Evolutionary conservation across 2,329 filamentous ascomycete species (phyloP).

Genomic region (Dothistroma septosporum): DNA sequence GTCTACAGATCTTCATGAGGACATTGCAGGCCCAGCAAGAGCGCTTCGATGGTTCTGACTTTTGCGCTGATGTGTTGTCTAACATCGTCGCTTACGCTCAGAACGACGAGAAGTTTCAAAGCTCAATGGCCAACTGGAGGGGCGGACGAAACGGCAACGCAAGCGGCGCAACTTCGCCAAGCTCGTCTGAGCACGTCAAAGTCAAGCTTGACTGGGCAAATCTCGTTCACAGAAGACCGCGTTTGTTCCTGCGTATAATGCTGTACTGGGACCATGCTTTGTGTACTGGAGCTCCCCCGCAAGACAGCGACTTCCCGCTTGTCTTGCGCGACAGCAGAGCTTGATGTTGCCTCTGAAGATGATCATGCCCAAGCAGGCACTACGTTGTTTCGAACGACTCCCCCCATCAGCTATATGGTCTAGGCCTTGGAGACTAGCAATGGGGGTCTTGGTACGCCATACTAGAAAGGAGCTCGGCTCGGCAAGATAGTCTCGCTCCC

Average conservation of each 20-base stretch:
- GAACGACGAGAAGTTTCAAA: conserved; percentile 8
- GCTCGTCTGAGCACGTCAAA: not conserved
- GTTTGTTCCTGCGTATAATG: conserved; percentile 12
- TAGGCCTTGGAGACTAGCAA: no score
- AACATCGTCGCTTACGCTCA: conserved; percentile 13
- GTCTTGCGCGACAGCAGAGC: not conserved
- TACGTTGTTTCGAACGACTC: no score
- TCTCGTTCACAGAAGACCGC: conserved; percentile 8
- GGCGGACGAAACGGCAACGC: not conserved
- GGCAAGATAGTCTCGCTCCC: no score
- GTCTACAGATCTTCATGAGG: conserved; percentile 12
- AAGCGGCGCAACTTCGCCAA: not conserved
- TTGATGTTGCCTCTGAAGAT: not conserved
- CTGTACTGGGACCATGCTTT: conserved; percentile 11
- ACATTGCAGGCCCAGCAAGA: conserved; percentile 9
- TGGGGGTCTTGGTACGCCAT: no score
- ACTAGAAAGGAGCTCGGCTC: no score
- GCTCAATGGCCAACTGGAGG: conserved; percentile 9
- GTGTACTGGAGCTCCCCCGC: conserved; percentile 7
- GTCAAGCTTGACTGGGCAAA: conserved; percentile 13
- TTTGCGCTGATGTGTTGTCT: conserved; percentile 7
- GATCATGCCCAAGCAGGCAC: no score
- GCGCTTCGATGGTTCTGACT: conserved; percentile 13
- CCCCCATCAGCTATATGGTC: no score
- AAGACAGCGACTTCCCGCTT: conserved; percentile 10